phyloP scores from a whole-genome alignment of 345 rosid species.

The Eucalyptus sp. region DNA sequence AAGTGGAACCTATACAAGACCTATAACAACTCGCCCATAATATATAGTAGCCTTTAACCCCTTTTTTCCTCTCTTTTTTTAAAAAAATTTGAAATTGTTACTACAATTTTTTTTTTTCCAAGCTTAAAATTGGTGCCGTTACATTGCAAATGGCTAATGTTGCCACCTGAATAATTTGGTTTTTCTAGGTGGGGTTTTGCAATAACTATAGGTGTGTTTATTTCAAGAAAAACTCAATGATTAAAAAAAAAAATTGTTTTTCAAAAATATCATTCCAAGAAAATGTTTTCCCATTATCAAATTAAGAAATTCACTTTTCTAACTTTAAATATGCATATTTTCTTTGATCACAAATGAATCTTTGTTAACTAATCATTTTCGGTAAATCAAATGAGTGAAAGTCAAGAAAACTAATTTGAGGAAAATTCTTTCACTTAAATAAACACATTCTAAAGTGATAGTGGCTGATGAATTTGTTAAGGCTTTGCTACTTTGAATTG shows the following conservation, averaged over 20 bases:
- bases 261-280: accelerated
- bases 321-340: background rate
- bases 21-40: no score
- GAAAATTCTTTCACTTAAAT: background rate
- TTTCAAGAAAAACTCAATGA: background rate
- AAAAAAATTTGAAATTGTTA: background rate
- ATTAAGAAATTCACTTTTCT: background rate
- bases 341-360: background rate
- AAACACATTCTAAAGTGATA: background rate
- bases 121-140: background rate
- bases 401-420: background rate
- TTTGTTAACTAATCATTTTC: background rate
- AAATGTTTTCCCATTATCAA: background rate
- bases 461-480: background rate
- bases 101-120: background rate
- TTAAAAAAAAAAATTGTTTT: background rate
- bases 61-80: accelerated
- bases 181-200: background rate
- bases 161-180: background rate
- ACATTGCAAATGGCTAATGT: background rate
- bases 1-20: accelerated
- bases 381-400: background rate
- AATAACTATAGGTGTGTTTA: background rate
- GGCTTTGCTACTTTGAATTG: background rate
- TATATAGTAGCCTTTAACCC: background rate